Conservation (phyloP, 768 basidiomycete species). For the Mycena pura region DNA sequence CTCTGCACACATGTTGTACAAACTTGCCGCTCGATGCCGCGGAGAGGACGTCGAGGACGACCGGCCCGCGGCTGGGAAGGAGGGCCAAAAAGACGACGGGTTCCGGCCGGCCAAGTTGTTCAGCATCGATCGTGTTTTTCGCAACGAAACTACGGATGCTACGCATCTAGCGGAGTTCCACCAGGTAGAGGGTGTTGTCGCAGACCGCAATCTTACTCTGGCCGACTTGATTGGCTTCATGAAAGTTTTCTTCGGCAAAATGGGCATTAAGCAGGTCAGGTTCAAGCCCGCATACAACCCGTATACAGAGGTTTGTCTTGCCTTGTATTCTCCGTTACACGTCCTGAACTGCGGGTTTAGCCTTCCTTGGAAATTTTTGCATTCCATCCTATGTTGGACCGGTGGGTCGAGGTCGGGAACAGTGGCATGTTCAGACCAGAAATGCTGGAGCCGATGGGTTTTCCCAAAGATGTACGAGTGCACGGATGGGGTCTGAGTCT, state of each 20-base stretch:
- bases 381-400: constrained; percentile 91
- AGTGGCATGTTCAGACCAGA: constrained; percentile 99
- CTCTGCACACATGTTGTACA: constrained; percentile 92
- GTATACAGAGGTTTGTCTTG: constrained; percentile 80
- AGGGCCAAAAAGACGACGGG: constrained; percentile 61
- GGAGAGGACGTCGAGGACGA: constrained; percentile 58
- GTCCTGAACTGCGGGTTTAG: constrained; percentile 44
- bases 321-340: neutral
- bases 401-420: constrained; percentile 98
- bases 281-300: constrained; percentile 99
- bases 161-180: constrained; percentile 99
- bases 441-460: constrained; percentile 99
- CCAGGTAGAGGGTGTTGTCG: constrained; percentile 99
- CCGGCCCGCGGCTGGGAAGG: constrained; percentile 26
- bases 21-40: constrained; percentile 85
- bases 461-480: constrained; percentile 94
- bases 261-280: constrained; percentile 91
- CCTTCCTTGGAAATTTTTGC: constrained; percentile 98
- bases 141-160: constrained; percentile 98
- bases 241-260: constrained; percentile 97
- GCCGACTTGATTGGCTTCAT: constrained; percentile 99
- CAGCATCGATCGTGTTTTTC: constrained; percentile 97
- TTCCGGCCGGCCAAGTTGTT: constrained; percentile 94
- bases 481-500: constrained; percentile 96
- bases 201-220: constrained; percentile 89